Conservation (phyloP, 2,329 filamentous ascomycete genomes). For the Leptodontidium sp. region DNA sequence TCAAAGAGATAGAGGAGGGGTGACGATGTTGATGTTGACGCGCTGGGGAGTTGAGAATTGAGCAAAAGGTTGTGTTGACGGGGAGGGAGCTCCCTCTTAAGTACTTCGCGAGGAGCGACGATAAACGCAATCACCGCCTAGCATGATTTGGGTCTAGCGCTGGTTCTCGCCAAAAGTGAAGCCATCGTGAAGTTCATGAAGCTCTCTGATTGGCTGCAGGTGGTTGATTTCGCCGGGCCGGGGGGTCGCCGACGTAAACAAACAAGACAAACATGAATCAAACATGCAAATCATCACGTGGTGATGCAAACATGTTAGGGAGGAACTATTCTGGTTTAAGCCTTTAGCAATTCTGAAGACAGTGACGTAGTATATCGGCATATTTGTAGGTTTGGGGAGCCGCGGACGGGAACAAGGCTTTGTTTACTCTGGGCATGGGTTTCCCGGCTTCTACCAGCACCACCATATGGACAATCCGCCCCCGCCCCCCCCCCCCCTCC, state of each 20-base stretch:
- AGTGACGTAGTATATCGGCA: no score
- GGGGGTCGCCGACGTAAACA: conserved; percentile 2
- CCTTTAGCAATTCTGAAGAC: no score
- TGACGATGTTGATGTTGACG: not conserved
- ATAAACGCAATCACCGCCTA: not conserved
- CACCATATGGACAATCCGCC: not conserved
- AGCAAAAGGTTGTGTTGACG: not conserved
- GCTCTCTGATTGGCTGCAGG: not conserved
- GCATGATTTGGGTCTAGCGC: not conserved
- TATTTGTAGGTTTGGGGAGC: not conserved
- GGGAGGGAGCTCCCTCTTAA: not conserved
- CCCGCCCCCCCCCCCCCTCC: not conserved
- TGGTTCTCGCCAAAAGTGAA: not conserved
- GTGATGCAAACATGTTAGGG: no score
- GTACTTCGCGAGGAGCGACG: not conserved
- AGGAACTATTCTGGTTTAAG: no score
- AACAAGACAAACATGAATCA: conserved; percentile 1
- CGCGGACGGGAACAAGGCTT: not conserved
- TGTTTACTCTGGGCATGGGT: not conserved
- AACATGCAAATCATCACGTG: not conserved
- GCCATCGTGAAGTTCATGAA: not conserved
- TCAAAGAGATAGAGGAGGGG: not conserved
- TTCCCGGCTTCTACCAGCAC: not conserved
- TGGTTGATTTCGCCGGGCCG: not conserved
- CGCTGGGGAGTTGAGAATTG: not conserved